Evolutionary conservation across 805 yeast genomes (phyloP), one percentile per base, ranked within the genome.

Genomic region (Teunomyces pallodes): DNA sequence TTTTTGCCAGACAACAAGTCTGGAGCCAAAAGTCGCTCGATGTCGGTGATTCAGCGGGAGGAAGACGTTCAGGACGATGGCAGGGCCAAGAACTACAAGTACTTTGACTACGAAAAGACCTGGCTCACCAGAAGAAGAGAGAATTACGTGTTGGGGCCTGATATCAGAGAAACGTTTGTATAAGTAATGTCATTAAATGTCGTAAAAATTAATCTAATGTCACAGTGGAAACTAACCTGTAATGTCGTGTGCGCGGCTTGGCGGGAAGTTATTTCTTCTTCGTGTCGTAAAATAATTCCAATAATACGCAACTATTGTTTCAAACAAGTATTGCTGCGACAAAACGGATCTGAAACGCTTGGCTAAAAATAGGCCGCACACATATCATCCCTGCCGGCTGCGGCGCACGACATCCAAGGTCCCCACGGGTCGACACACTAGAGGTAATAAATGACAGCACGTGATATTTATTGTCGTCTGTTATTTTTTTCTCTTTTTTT

Each of bases 21-120:
- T 12, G 69, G 64, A 26, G 51, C 49, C 16, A 63, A 61, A 54
- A 54, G 56, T 40, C 58, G 68, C 45, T 58, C 67, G 36, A 47
- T 56, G 56, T 55, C 64, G 12, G 57, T 54, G 42, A 54, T 55
- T 32, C 56, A 50, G 42, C 46, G 43, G 30, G 61, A 53, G 28
- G 59, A 54, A 24, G 51, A 42, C 32, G 45, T 47, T 35, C 51
- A 53, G 63, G 57, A 81, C 70, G 65, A 72, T 69, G 59, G 77
- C 67, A 46, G 68, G 48, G 50, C 64, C 78, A 59, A 61, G 47
- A 65, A 65, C 27, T 88, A 90, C 82, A 84, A 91, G 58, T 87
- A 86, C 67, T 91, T 92, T 66, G 97, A 91, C 66, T 86, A 82
- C 62, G 90, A 86, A 63, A 70, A 70, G 62, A 71, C 77, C 9